phyloP scores from a whole-genome alignment of 768 basidiomycete species.

The Gymnopilus junonius region DNA sequence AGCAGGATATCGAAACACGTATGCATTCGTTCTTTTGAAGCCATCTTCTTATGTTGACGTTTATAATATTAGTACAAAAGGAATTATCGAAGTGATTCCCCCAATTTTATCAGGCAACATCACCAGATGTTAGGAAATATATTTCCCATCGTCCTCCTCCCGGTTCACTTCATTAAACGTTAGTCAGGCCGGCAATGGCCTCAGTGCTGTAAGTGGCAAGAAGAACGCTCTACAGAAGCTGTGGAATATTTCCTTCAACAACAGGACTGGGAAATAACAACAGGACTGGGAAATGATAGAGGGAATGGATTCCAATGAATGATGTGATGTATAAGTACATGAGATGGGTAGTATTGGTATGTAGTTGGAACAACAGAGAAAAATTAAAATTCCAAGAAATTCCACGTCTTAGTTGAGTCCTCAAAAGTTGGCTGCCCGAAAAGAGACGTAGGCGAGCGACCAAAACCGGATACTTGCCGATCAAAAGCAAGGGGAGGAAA shows the following conservation, averaged over 20 bases:
- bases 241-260: too few relatives aligned
- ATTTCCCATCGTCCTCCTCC: neutral
- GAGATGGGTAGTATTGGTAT: neutral
- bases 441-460: neutral
- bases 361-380: neutral
- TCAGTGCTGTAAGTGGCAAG: too few relatives aligned
- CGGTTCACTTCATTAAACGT: too few relatives aligned
- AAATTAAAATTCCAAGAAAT: neutral
- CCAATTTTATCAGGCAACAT: neutral
- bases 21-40: constrained; percentile 17
- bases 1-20: constrained; percentile 44
- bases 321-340: neutral
- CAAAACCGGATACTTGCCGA: neutral
- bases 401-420: neutral
- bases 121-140: neutral
- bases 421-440: neutral
- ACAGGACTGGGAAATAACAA: too few relatives aligned
- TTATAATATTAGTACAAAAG: constrained; percentile 14
- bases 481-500: neutral
- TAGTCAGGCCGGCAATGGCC: too few relatives aligned
- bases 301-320: neutral
- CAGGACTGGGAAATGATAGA: too few relatives aligned
- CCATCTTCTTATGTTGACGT: neutral
- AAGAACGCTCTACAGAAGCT: too few relatives aligned
- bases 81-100: constrained; percentile 15